phyloP scores from a whole-genome alignment of 495 filamentous ascomycete species.

The Aspergillus mulundensis region DNA sequence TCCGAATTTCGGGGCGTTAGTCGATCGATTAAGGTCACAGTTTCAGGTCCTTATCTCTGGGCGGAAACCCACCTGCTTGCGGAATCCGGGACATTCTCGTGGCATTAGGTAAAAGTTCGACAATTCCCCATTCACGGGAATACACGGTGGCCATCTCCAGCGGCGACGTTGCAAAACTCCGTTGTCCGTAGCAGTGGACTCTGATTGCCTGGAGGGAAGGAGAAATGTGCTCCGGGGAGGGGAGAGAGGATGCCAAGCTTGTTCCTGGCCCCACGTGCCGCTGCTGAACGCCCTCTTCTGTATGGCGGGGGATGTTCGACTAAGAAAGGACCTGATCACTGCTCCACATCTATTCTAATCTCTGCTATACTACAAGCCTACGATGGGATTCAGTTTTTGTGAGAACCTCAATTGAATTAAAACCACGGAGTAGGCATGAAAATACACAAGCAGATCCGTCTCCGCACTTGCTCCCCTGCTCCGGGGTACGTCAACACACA shows the following conservation, averaged over 20 bases:
- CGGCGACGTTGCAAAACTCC: not conserved
- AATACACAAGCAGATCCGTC: no score
- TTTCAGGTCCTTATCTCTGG: constrained; percentile 33
- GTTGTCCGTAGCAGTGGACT: not conserved
- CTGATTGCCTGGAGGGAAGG: not conserved
- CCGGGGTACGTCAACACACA: not conserved
- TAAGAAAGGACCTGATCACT: not conserved
- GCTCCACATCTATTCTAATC: not conserved
- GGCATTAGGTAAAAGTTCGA: constrained; percentile 8
- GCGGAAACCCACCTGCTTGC: constrained; percentile 26
- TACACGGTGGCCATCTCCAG: not conserved
- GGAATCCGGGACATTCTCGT: constrained; percentile 24
- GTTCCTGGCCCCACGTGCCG: constrained; percentile 3
- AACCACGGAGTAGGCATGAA: no score
- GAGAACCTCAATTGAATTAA: no score
- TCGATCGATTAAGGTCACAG: constrained; percentile 43
- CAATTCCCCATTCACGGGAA: constrained; percentile 1
- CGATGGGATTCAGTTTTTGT: no score
- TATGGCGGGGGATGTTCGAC: not conserved
- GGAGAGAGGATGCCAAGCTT: not conserved
- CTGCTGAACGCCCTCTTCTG: not conserved
- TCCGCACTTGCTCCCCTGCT: no score
- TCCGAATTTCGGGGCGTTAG: constrained; percentile 43
- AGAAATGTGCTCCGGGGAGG: not conserved
- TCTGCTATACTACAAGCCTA: no score